Conservation (phyloP, 192 early-diverging fungal species). For the Kappamyces sp. region DNA sequence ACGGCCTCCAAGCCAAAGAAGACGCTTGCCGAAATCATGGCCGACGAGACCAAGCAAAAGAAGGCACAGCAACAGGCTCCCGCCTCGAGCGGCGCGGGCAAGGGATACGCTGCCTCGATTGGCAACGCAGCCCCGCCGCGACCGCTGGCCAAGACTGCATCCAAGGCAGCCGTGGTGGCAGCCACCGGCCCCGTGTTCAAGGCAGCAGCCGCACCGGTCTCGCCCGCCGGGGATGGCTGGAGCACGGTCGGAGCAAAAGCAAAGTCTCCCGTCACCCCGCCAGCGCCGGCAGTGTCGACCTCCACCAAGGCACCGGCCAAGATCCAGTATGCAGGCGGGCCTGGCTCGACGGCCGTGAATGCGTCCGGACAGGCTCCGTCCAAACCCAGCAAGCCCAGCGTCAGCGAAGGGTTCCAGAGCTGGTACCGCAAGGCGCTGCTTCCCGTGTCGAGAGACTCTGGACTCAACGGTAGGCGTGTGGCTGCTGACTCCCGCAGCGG, state of each 20-base stretch:
- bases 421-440: constrained; percentile 40
- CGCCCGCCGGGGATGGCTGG: constrained; percentile 23
- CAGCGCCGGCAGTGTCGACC: constrained; percentile 10
- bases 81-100: constrained; percentile 21
- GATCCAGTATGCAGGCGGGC: background rate
- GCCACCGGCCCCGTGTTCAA: constrained; percentile 27
- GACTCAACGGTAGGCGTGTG: constrained; percentile 30
- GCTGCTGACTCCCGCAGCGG: constrained; percentile 27
- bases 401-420: constrained; percentile 26
- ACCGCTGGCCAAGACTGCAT: constrained; percentile 1
- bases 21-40: constrained; percentile 44
- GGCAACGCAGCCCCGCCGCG: constrained; percentile 6
- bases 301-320: constrained; percentile 14
- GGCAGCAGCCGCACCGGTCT: constrained; percentile 9
- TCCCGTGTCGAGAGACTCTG: constrained; percentile 32
- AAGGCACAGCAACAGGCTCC: constrained; percentile 24
- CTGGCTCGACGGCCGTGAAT: background rate
- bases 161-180: constrained; percentile 23
- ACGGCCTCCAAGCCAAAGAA: constrained; percentile 21
- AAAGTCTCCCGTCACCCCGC: constrained; percentile 24
- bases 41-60: constrained; percentile 40
- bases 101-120: constrained; percentile 40
- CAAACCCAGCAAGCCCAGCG: background rate
- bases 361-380: background rate
- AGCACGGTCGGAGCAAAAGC: constrained; percentile 35